Percentiles rank a stretch among this genome's conserved stretches.
Conservation (phyloP, 2,329 filamentous ascomycete species). For the Endothia cerciana region DNA sequence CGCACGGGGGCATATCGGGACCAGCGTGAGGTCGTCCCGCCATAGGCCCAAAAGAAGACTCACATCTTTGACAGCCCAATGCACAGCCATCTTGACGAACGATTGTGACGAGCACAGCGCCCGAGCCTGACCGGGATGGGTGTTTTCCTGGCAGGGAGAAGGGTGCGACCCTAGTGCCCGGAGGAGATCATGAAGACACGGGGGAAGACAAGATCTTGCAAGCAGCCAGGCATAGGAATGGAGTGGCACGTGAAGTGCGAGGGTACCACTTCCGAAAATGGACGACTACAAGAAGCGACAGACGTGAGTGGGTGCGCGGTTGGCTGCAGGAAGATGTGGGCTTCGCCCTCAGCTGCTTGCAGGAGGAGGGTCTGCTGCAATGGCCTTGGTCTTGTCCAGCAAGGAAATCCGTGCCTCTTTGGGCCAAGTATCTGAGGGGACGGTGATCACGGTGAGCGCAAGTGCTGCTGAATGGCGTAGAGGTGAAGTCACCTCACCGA, state of each 20-base stretch:
- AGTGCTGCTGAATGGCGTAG: neutral
- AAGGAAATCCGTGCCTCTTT: neutral
- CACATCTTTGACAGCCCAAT: constrained; percentile 41
- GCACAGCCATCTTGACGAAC: constrained; percentile 24
- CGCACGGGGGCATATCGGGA: too few species aligned
- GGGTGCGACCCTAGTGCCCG: neutral
- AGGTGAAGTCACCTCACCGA: constrained; percentile 1
- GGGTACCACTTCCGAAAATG: constrained; percentile 16
- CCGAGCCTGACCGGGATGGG: neutral
- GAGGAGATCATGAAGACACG: neutral
- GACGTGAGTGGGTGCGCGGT: neutral
- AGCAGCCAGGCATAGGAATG: neutral
- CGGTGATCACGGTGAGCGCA: neutral
- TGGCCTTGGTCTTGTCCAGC: constrained; percentile 1
- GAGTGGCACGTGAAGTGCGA: constrained; percentile 9
- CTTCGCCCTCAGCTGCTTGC: constrained; percentile 13
- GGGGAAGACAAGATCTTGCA: neutral
- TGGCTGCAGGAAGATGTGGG: neutral
- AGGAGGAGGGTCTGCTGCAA: neutral
- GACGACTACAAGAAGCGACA: neutral
- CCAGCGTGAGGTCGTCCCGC: neutral
- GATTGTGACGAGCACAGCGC: neutral
- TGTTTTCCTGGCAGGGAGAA: neutral
- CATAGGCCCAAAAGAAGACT: constrained; percentile 27
- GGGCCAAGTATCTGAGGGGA: neutral